phyloP scores from a whole-genome alignment of 1,139 yeast genomes.

The Taphrina wiesneri region DNA sequence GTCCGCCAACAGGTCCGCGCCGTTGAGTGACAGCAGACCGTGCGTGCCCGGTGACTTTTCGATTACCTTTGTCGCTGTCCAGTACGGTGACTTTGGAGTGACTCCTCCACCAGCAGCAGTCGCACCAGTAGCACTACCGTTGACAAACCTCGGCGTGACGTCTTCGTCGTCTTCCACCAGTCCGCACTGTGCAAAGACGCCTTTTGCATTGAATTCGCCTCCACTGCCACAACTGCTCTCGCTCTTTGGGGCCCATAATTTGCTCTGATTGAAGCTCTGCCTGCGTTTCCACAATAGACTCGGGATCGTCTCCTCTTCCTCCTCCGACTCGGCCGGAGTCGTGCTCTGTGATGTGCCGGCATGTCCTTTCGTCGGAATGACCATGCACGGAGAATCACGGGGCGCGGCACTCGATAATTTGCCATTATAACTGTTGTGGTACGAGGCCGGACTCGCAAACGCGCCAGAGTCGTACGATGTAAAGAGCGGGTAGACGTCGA shows the following conservation, averaged over 20 bases:
- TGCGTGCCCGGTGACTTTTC: not conserved
- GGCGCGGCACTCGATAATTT: not conserved
- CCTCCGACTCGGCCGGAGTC: not conserved
- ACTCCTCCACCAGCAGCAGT: not conserved
- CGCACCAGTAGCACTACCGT: not conserved
- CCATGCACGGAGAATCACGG: conserved; percentile 12
- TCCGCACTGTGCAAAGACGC: conserved; percentile 24
- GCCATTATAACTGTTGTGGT: not conserved
- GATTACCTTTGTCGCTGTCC: conserved; percentile 1
- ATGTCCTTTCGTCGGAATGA: not conserved
- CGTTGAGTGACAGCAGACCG: not conserved
- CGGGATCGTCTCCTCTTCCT: conserved; percentile 21
- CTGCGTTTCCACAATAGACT: conserved; percentile 15
- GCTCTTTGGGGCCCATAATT: not conserved
- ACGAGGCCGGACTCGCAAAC: conserved; percentile 14
- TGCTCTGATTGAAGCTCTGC: conserved; percentile 15
- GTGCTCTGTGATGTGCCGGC: not conserved
- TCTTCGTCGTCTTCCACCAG: conserved; percentile 6
- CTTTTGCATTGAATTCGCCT: not conserved
- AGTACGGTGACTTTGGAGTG: not conserved
- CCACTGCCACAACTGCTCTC: not conserved
- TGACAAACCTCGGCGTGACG: not conserved
- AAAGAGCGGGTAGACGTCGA: conserved; percentile 9
- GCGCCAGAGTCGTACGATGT: conserved; percentile 16
- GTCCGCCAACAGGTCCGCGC: not conserved